phyloP scores from a whole-genome alignment of 108 stramenopile genomes.

The Cyclotella baltica region DNA sequence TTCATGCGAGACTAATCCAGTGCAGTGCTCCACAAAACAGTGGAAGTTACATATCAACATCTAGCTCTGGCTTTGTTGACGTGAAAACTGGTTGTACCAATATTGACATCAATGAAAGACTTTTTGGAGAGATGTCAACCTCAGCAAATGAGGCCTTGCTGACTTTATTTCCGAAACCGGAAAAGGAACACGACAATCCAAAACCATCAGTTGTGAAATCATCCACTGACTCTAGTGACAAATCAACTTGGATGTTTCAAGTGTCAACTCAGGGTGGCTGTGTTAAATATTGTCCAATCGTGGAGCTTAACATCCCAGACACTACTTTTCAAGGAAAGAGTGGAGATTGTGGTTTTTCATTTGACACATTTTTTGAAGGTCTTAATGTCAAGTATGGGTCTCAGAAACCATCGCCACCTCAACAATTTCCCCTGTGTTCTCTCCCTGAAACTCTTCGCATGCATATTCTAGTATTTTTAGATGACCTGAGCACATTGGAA shows the following conservation, averaged over 20 bases:
- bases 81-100: constrained; percentile 24
- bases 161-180: constrained; percentile 11
- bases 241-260: constrained; percentile 47
- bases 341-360: constrained; percentile 63
- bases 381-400: constrained; percentile 63
- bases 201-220: constrained; percentile 6
- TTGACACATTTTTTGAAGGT: constrained; percentile 67
- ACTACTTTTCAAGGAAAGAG: constrained; percentile 55
- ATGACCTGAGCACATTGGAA: constrained; percentile 69
- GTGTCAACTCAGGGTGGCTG: constrained; percentile 46
- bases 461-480: constrained; percentile 72
- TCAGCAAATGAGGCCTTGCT: constrained; percentile 26
- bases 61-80: constrained; percentile 37
- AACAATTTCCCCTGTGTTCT: constrained; percentile 58
- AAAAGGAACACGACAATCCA: not conserved
- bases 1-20: constrained; percentile 37
- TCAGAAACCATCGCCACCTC: constrained; percentile 16
- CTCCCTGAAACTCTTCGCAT: constrained; percentile 75
- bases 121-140: constrained; percentile 22
- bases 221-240: constrained; percentile 13
- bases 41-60: constrained; percentile 53
- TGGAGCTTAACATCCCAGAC: constrained; percentile 61
- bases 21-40: constrained; percentile 46
- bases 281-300: constrained; percentile 49
- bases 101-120: constrained; percentile 23